Conservation (phyloP, 2,329 filamentous ascomycete genomes). For the Fusarium sp. region DNA sequence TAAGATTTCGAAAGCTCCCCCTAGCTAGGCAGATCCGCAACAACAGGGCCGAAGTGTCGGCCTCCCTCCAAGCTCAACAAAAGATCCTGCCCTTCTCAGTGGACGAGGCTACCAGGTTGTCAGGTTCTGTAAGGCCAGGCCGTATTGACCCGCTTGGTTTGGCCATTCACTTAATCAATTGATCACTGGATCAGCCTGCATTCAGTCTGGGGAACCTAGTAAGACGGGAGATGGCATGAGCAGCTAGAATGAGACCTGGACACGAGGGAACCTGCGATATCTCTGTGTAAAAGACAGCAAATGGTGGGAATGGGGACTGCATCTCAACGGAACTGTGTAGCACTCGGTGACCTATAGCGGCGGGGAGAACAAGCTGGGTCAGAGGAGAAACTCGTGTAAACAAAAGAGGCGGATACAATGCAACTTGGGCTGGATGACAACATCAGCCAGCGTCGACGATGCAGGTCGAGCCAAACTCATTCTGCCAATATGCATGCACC, state of each 20-base stretch:
- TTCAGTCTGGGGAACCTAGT: conserved; percentile 8
- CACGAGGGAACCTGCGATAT: conserved; percentile 30
- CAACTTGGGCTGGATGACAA: conserved; percentile 23
- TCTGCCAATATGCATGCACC: conserved; percentile 13
- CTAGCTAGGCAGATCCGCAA: conserved; percentile 31
- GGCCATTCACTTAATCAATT: conserved; percentile 16
- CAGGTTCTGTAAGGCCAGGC: conserved; percentile 22
- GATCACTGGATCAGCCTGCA: conserved; percentile 26
- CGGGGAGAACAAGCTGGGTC: conserved; percentile 4
- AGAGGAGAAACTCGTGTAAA: conserved; percentile 6
- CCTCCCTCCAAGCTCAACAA: conserved; percentile 33
- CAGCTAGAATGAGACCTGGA: conserved; percentile 10
- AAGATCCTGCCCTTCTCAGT: conserved; percentile 27
- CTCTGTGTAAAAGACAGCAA: conserved; percentile 20
- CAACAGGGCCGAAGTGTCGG: conserved; percentile 33
- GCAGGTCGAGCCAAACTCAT: neutral
- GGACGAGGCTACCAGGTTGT: conserved; percentile 24
- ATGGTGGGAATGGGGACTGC: conserved; percentile 2
- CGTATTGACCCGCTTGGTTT: neutral
- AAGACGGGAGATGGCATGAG: conserved; percentile 31
- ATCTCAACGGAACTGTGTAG: neutral
- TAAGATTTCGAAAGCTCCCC: conserved; percentile 34
- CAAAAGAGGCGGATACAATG: conserved; percentile 17
- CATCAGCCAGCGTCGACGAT: conserved; percentile 10
- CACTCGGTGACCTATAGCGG: conserved; percentile 9